These are phyloP conservation scores for Takashimella koratensis DNA, from an alignment of 1,284 basidiomycete genomes.

Conservation along the genomic window DNA sequence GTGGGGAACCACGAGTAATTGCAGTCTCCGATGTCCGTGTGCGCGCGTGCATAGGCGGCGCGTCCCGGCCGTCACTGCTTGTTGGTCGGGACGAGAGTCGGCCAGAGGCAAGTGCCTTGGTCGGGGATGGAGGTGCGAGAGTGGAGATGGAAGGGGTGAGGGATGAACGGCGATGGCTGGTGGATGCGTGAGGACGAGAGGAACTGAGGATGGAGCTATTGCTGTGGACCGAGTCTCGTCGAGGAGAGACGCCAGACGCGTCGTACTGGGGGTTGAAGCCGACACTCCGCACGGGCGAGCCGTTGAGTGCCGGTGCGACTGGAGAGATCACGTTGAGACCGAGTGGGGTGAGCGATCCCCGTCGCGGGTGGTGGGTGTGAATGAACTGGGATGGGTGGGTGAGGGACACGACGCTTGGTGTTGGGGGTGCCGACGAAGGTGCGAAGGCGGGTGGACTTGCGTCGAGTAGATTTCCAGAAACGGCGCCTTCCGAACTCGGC, in stretches of 20 bases:
- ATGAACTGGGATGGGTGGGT: constrained; percentile 48
- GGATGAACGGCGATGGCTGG: constrained; percentile 27
- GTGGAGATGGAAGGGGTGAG: constrained; percentile 35
- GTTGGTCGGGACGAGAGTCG: constrained; percentile 20
- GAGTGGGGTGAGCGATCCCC: constrained; percentile 45
- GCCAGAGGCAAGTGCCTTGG: constrained; percentile 29
- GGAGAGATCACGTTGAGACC: constrained; percentile 48
- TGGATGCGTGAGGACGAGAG: constrained; percentile 3
- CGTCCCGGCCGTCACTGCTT: constrained; percentile 20
- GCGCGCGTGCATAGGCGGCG: constrained; percentile 10
- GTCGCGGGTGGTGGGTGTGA: constrained; percentile 48
- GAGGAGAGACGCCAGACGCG: constrained; percentile 4
- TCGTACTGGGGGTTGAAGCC: constrained; percentile 25
- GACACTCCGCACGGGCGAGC: constrained; percentile 24
- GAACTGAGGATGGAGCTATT: constrained; percentile 14
- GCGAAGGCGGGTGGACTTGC: not conserved
- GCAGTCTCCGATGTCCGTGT: constrained; percentile 12
- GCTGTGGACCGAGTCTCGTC: constrained; percentile 12
- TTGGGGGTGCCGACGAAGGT: constrained; percentile 44
- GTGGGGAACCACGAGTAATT: not conserved
- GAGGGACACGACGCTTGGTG: constrained; percentile 38
- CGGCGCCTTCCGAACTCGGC: not conserved
- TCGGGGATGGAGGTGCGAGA: constrained; percentile 35
- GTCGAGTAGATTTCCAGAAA: not conserved
- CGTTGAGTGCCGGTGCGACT: constrained; percentile 26